Conservation (phyloP, 2,329 filamentous ascomycete species). For the Juglanconis sp. region DNA sequence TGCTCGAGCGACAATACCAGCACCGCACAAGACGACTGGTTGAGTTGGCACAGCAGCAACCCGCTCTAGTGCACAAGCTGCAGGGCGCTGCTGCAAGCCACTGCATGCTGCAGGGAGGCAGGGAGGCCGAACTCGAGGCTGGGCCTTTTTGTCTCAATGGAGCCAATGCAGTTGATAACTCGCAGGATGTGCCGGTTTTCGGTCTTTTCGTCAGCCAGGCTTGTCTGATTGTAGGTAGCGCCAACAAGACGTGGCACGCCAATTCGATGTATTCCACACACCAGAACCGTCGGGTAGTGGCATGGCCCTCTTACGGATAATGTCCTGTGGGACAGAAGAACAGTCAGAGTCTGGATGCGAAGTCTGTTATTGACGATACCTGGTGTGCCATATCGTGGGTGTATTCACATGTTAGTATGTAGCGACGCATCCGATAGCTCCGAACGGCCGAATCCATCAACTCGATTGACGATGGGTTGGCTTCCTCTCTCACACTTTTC, state of each 20-base stretch:
- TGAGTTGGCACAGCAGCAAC: conserved; percentile 1
- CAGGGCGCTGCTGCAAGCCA: conserved; percentile 18
- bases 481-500: background rate
- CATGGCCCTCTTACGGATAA: background rate
- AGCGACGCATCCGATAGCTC: background rate
- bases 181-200: conserved; percentile 2
- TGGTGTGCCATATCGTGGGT: background rate
- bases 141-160: conserved; percentile 8
- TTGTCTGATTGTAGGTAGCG: background rate
- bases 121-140: conserved; percentile 12
- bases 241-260: background rate
- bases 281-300: background rate
- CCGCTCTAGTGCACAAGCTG: conserved; percentile 14
- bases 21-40: conserved; percentile 8
- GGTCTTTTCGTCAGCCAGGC: background rate
- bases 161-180: conserved; percentile 17
- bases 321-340: background rate
- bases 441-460: background rate
- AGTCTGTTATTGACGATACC: background rate
- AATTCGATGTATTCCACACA: background rate
- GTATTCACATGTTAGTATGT: background rate
- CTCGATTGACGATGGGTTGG: background rate
- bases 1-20: conserved; percentile 7
- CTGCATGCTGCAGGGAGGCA: conserved; percentile 27
- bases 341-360: background rate